These are phyloP conservation scores for Plasmodium inui DNA, from an alignment of 169 alveolate species.

Conservation along the genomic window DNA sequence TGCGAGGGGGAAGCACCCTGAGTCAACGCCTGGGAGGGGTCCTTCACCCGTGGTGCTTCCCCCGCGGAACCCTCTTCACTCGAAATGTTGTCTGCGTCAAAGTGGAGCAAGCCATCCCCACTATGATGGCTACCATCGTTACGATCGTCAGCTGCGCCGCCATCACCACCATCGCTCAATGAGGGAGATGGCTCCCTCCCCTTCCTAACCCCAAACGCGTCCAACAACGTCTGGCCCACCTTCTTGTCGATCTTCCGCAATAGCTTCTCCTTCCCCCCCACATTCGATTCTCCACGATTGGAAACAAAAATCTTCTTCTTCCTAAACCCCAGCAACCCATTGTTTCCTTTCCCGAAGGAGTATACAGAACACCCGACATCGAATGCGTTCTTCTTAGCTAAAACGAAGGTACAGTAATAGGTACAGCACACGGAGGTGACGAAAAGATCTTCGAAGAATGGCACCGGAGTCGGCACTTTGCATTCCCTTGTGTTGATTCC, in stretches of 20 bases:
- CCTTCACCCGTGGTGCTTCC: not conserved
- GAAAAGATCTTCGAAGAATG: slow-evolving; percentile 76
- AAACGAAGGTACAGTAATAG: slow-evolving; percentile 81
- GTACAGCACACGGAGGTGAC: slow-evolving; percentile 80
- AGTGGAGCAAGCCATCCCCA: slow-evolving; percentile 7
- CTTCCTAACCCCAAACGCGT: slow-evolving; percentile 19
- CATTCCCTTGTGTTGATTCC: slow-evolving; percentile 75
- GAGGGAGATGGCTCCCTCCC: not conserved
- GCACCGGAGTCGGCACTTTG: slow-evolving; percentile 75
- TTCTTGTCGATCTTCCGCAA: not conserved
- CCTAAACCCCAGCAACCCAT: slow-evolving; percentile 85
- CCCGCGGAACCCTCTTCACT: not conserved
- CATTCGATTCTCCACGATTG: not conserved
- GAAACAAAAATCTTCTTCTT: slow-evolving; percentile 17
- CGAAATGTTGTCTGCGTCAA: slow-evolving; percentile 9
- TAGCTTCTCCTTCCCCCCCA: not conserved
- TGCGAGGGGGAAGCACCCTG: too few species aligned
- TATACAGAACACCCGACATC: slow-evolving; percentile 82
- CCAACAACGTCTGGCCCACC: slow-evolving; percentile 5
- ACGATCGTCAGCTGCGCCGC: not conserved
- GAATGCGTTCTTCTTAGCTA: slow-evolving; percentile 65
- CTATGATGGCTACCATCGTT: not conserved
- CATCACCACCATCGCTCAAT: not conserved
- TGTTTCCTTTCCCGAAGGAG: slow-evolving; percentile 86
- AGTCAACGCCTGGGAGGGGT: too few species aligned